phyloP scores from a whole-genome alignment of 176 grass and related monocot species.

The Eremochloa ophiuroides region DNA sequence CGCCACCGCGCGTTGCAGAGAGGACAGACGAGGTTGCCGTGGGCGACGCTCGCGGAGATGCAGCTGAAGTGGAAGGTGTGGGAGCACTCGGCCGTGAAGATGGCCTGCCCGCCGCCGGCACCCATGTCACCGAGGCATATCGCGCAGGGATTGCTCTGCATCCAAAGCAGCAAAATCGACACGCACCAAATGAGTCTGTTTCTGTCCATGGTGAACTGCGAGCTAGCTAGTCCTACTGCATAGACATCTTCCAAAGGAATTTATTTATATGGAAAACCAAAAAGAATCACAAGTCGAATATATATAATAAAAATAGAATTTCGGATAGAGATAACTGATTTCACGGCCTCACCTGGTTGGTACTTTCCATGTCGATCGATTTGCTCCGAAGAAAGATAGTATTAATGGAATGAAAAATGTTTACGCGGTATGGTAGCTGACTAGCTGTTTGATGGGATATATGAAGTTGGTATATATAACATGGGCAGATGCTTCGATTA shows the following conservation, averaged over 20 bases:
- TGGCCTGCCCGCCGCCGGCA: constrained; percentile 34
- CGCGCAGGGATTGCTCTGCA: constrained; percentile 45
- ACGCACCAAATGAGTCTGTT: not conserved
- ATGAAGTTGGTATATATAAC: not conserved
- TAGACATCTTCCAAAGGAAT: not conserved
- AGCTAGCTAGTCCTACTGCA: not conserved
- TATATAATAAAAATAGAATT: not conserved
- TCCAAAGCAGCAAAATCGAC: not conserved
- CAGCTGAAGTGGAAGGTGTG: constrained; percentile 75
- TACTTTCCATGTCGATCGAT: not conserved
- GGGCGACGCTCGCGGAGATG: constrained; percentile 49
- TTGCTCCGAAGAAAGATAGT: not conserved
- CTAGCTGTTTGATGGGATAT: not conserved
- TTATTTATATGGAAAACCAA: not conserved
- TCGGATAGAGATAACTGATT: not conserved
- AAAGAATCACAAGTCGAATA: not conserved
- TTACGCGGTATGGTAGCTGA: not conserved
- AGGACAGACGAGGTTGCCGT: constrained; percentile 61
- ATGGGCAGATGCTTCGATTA: not conserved
- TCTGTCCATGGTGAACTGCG: not conserved
- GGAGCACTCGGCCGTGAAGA: constrained; percentile 71
- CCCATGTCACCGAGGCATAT: constrained; percentile 51
- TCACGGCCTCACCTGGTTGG: not conserved
- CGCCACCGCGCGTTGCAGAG: constrained; percentile 63
- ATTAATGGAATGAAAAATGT: not conserved